Evolutionary conservation across 2,329 filamentous ascomycete genomes (phyloP).

Genomic region (Talaromyces pinophilus): DNA sequence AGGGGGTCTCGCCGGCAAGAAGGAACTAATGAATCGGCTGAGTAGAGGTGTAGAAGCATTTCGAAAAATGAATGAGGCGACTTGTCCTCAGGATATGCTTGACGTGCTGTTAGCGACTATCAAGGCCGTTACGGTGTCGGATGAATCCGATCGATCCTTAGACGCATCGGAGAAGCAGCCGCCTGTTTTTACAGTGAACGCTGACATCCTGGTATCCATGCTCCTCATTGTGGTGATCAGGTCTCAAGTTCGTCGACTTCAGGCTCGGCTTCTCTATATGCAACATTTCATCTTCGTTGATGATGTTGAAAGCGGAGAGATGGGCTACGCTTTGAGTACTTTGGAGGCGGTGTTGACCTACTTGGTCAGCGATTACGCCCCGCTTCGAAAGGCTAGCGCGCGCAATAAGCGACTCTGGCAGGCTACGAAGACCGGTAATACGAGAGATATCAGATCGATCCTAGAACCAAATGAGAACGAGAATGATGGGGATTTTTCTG

Average conservation of each 20-base stretch:
- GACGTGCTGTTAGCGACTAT: slow-evolving; percentile 76
- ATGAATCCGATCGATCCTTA: slow-evolving; percentile 43
- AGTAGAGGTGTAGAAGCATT: slow-evolving; percentile 83
- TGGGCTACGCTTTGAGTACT: slow-evolving; percentile 93
- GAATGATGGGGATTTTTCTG: slow-evolving; percentile 49
- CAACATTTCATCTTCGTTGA: slow-evolving; percentile 97
- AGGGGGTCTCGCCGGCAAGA: slow-evolving; percentile 74
- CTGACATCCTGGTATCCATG: slow-evolving; percentile 89
- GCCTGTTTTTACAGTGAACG: slow-evolving; percentile 68
- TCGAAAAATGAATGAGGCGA: slow-evolving; percentile 74
- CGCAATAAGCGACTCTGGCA: slow-evolving; percentile 88
- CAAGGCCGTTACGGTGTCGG: slow-evolving; percentile 74
- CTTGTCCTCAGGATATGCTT: slow-evolving; percentile 86
- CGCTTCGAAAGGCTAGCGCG: slow-evolving; percentile 78
- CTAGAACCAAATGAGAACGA: slow-evolving; percentile 69
- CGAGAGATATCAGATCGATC: slow-evolving; percentile 73
- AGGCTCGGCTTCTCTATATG: slow-evolving; percentile 90
- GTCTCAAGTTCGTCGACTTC: slow-evolving; percentile 81
- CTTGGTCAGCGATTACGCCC: slow-evolving; percentile 76
- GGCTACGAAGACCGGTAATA: slow-evolving; percentile 73
- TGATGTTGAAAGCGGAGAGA: slow-evolving; percentile 93
- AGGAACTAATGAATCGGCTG: slow-evolving; percentile 75
- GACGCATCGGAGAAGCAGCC: slow-evolving; percentile 55
- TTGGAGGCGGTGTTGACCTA: slow-evolving; percentile 93
- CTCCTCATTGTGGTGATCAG: slow-evolving; percentile 90